These are phyloP conservation scores for Pinus taeda DNA, from an alignment of 75 land plant species.

Conservation along the genomic window DNA sequence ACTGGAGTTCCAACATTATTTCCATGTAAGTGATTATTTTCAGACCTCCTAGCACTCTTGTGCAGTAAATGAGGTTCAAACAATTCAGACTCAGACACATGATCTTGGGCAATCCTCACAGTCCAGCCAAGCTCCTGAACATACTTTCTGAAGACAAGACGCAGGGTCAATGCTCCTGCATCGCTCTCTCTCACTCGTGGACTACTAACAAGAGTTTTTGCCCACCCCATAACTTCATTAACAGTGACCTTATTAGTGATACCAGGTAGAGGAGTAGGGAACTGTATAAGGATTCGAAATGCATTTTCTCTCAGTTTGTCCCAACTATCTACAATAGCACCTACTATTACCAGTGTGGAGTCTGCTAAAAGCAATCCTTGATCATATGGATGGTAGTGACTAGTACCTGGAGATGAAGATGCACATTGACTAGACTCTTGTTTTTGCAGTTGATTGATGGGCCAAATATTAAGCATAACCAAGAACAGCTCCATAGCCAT, in stretches of 20 bases:
- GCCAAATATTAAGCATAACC: slow-evolving; percentile 74
- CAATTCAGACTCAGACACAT: slow-evolving; percentile 20
- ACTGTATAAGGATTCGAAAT: slow-evolving; percentile 67
- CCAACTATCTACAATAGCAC: slow-evolving; percentile 98
- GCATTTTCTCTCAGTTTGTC: slow-evolving; percentile 90
- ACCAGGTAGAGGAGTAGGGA: slow-evolving; percentile 97
- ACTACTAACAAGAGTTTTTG: slow-evolving; percentile 78
- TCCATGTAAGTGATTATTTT: background rate
- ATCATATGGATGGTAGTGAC: slow-evolving; percentile 49
- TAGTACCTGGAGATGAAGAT: slow-evolving; percentile 15
- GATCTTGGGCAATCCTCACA: slow-evolving; percentile 42
- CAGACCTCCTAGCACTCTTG: slow-evolving; percentile 8
- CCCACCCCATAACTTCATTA: slow-evolving; percentile 63
- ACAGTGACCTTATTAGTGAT: slow-evolving; percentile 43
- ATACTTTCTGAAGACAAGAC: slow-evolving; percentile 91
- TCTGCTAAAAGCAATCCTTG: slow-evolving; percentile 60
- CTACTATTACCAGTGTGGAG: slow-evolving; percentile 69
- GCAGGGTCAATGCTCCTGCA: slow-evolving; percentile 87
- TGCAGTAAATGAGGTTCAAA: background rate
- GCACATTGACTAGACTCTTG: slow-evolving; percentile 12
- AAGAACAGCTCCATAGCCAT: slow-evolving; percentile 95
- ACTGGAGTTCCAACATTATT: slow-evolving; percentile 26
- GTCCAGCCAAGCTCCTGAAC: slow-evolving; percentile 85
- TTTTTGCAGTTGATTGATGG: slow-evolving; percentile 20
- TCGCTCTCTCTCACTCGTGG: slow-evolving; percentile 98